Percentiles rank a stretch among this genome's conserved stretches.
Evolutionary conservation across 2,329 filamentous ascomycete species (phyloP).

Genomic region (Alternaria arborescens): DNA sequence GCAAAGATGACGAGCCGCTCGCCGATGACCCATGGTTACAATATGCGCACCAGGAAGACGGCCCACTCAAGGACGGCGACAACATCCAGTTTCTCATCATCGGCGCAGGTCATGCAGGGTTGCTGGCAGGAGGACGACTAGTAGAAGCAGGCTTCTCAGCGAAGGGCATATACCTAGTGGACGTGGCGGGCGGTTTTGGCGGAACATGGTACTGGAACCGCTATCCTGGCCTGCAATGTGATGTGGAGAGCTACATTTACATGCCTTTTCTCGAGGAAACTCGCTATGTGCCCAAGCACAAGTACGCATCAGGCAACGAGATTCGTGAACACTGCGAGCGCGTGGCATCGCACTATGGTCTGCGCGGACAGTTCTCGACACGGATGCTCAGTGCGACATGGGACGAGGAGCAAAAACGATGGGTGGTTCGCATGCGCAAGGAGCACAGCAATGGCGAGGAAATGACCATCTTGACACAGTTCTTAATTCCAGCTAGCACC

Average conservation of each 20-base stretch:
- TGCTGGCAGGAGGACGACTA: constrained; percentile 33
- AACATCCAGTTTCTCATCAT: constrained; percentile 14
- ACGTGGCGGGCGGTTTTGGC: constrained; percentile 57
- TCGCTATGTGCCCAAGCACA: constrained; percentile 63
- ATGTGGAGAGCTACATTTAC: constrained; percentile 68
- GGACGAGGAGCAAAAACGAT: constrained; percentile 17
- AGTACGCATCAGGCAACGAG: constrained; percentile 57
- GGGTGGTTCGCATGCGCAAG: constrained; percentile 23
- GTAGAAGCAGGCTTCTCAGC: constrained; percentile 47
- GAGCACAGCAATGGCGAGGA: constrained; percentile 16
- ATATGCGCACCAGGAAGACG: background rate
- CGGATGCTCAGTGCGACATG: constrained; percentile 29
- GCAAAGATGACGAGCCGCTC: constrained; percentile 4
- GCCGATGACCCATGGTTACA: constrained; percentile 9
- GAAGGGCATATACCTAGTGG: constrained; percentile 52
- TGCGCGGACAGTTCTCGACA: constrained; percentile 42
- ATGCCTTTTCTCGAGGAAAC: constrained; percentile 68
- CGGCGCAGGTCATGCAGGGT: constrained; percentile 5
- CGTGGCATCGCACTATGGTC: constrained; percentile 51
- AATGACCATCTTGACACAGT: constrained; percentile 8
- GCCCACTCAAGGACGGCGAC: constrained; percentile 9
- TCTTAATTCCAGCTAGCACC: constrained; percentile 16
- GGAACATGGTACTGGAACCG: constrained; percentile 61
- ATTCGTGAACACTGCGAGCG: constrained; percentile 53
- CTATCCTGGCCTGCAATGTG: constrained; percentile 62